Base-by-base conservation (phyloP, 2,329 filamentous ascomycete species). In the Camillea tinctor region DNA sequence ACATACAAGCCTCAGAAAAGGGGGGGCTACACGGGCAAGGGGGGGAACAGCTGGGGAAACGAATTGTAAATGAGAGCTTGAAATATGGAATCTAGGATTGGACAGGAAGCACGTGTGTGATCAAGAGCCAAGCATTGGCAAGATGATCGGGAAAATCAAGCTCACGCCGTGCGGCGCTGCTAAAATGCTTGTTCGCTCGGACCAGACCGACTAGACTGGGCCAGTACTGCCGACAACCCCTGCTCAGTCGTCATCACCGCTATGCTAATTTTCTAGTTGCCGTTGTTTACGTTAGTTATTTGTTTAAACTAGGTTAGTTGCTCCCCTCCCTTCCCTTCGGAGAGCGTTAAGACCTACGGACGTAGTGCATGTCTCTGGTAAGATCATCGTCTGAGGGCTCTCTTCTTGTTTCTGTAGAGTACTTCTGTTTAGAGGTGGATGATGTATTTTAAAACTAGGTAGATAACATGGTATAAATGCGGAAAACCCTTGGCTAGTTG, bases 41-140 rank as follows among this genome's bases (percentile, higher is more conserved):
- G 54, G 50, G 24, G 50, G n/a, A 24, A 26, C 24, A 4, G 4
- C 52, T 57, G 40, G 23, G 21, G 40, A 4, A 30, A n/a, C n/a
- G n/a, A 52, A 52, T 54, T 20, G 40, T 20, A 20, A 51, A 17
- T 44, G 40, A 51, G 50, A 22, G 50, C 30, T 6, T n/a, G n/a
- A 54, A 5, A 48, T 15, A 23, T 30, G 40, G 52, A 26, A n/a
- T 20, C 26, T 50, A 23, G 50, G 44, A n/a, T 36, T 63, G 51
- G 51, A 48, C 15, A 55, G 50, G 20, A 21, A 24, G 54, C 62
- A 64, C 62, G 62, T 64, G 62, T 26, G 24, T 36, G 40, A 24
- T 53, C 48, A 11, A 54, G 20, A 61, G 60, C 62, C 60, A 63
- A 63, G 60, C 59, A 60, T 57, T 60, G 60, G 62, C 56, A 26